Percentiles rank a stretch among this genome's conserved stretches.
These are phyloP conservation scores for Linnemannia hyalina DNA, from an alignment of 192 early-diverging fungal genomes.

Conservation along the genomic window DNA sequence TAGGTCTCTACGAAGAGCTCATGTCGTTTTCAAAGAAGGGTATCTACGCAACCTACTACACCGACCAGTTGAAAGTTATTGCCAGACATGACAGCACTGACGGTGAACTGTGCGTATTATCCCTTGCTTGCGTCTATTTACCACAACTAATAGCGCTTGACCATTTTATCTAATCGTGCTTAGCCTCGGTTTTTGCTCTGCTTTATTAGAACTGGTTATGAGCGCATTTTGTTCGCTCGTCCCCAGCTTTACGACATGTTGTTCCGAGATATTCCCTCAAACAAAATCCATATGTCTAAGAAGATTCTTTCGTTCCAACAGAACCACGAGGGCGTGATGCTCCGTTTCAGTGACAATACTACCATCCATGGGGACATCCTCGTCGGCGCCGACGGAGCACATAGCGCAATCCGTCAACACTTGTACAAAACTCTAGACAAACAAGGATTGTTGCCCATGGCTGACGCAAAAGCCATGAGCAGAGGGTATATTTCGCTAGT, in stretches of 20 bases:
- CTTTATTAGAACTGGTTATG: neutral
- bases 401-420: neutral
- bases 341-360: neutral
- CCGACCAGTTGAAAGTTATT: no score
- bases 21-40: no score
- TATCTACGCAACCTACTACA: no score
- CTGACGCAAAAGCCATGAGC: neutral
- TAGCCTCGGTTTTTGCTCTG: no score
- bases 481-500: slow-evolving; percentile 9
- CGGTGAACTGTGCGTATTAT: no score
- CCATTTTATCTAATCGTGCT: no score
- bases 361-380: slow-evolving; percentile 22
- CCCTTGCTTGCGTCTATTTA: no score
- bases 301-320: slow-evolving; percentile 7
- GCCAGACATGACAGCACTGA: no score
- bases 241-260: slow-evolving; percentile 19
- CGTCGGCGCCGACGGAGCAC: slow-evolving; percentile 25
- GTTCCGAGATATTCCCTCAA: neutral
- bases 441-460: neutral
- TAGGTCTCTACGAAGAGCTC: no score
- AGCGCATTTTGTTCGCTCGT: slow-evolving; percentile 7
- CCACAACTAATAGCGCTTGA: no score
- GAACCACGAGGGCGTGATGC: neutral
- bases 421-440: neutral
- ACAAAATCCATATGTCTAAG: slow-evolving; percentile 15